A percentile compares a stretch with the other conserved stretches of the same genome.
phyloP scores from a whole-genome alignment of 2,329 filamentous ascomycete species.

The Penicillium janthinellum region DNA sequence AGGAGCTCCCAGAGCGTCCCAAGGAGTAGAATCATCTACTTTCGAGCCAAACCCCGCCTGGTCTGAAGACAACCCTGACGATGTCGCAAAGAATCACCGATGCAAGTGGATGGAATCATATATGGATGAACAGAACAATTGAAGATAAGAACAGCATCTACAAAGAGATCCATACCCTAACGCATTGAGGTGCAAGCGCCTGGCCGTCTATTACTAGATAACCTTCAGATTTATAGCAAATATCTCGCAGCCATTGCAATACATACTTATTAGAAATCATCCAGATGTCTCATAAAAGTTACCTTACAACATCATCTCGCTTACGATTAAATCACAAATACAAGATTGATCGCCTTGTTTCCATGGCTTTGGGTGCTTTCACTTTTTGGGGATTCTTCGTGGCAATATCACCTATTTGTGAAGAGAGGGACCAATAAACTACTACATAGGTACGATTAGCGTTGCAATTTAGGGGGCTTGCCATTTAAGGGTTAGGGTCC shows the following conservation, averaged over 20 bases:
- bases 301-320: too few relatives aligned
- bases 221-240: neutral
- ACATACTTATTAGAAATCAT: neutral
- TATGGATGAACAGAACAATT: neutral
- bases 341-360: neutral
- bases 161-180: neutral
- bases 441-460: neutral
- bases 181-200: neutral
- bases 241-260: neutral
- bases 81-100: neutral
- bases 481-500: neutral
- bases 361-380: neutral
- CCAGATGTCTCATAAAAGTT: neutral
- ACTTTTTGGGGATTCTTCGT: too few relatives aligned
- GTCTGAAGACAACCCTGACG: neutral
- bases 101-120: neutral
- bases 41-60: neutral
- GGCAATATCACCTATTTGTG: too few relatives aligned
- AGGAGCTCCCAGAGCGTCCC: slow-evolving; percentile 14
- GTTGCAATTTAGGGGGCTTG: neutral
- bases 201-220: neutral
- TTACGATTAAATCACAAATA: too few relatives aligned
- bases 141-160: neutral
- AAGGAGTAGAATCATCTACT: neutral
- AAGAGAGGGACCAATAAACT: neutral